Percentiles rank a stretch among this genome's conserved stretches.
phyloP scores from a whole-genome alignment of 345 rosid genomes.

The Limnanthes douglasii region DNA sequence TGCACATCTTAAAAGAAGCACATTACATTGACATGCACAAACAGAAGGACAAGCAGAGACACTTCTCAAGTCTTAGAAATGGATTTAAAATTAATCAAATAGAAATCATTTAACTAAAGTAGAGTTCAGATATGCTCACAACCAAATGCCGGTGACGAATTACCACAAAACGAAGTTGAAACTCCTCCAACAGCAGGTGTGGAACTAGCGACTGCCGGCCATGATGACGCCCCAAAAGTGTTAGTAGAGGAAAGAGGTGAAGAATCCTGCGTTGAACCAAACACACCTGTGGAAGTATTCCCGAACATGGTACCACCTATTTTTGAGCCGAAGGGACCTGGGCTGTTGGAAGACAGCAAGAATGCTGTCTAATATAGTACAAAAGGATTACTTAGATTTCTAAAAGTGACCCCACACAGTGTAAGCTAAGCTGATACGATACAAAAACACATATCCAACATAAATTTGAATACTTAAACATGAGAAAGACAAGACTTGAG shows the following conservation, averaged over 20 bases:
- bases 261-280: slow-evolving; percentile 56
- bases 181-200: slow-evolving; percentile 50
- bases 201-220: slow-evolving; percentile 57
- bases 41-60: too few relatives aligned
- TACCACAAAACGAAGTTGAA: slow-evolving; percentile 56
- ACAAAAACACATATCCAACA: too few relatives aligned
- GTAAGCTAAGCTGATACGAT: too few relatives aligned
- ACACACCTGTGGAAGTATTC: slow-evolving; percentile 77
- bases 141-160: slow-evolving; percentile 55
- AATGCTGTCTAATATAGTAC: too few relatives aligned
- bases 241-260: slow-evolving; percentile 51
- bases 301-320: slow-evolving; percentile 70
- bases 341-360: slow-evolving; percentile 49
- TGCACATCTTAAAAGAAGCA: too few relatives aligned
- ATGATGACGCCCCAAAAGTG: slow-evolving; percentile 63
- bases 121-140: slow-evolving; percentile 24
- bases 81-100: too few relatives aligned
- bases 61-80: too few relatives aligned
- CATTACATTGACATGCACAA: too few relatives aligned
- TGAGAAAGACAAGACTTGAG: too few relatives aligned
- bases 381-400: slow-evolving; percentile 64
- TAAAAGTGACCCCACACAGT: too few relatives aligned
- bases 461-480: too few relatives aligned
- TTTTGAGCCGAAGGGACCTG: slow-evolving; percentile 65
- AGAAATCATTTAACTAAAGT: slow-evolving; percentile 1